Base-by-base conservation (phyloP, 345 rosid genomes). In the Microthlaspi erraticum region DNA sequence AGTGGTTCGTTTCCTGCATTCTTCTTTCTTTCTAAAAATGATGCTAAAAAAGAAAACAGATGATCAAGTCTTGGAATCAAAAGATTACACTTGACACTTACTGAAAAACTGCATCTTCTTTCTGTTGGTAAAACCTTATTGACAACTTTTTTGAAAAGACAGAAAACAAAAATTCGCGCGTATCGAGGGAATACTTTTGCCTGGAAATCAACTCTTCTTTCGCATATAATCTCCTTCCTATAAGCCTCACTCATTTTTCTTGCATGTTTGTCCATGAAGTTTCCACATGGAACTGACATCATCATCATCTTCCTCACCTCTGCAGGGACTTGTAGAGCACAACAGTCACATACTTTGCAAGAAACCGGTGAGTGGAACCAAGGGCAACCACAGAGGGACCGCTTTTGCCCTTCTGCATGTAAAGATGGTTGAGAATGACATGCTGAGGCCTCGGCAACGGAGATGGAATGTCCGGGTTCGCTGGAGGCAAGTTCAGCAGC, bases 351-450 rank as follows among this genome's bases (percentile, higher is more conserved):
- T 94, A 91, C 82, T 89, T 94, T 62, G 96, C 88, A 19, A 78
- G 64, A 62, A 88, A 94, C 10, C 99, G 86, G 60, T 88, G 80
- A 18, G 98, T 86, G 10, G 97, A 84, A 74, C 99, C 98, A 34
- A 94, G 96, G 6, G 99, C 99, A 64, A 94, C 98, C 45, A 87
- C 87, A 2, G 99, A 82, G 0, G 96, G 97, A 49, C 89, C 75
- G 18, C 81, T 79, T 73, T 81, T 88, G 72, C 98, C 96, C 43
- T 94, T 94, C 66, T 91, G 97, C 85, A 94, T 91, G 74, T 89
- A 94, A 41, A 94, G 95, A 83, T 94, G 99, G 44, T 94, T 91
- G 62, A 94, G 99, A 42, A 91, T 84, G 26, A 88, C 98, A 19
- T 94, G 99, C 61, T 88, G 94, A 71, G 99, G 99, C 75, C 95